Percentiles rank a stretch among this genome's conserved stretches.
Evolutionary conservation across 768 basidiomycete species (phyloP).

Genomic region (Jaapia argillacea): DNA sequence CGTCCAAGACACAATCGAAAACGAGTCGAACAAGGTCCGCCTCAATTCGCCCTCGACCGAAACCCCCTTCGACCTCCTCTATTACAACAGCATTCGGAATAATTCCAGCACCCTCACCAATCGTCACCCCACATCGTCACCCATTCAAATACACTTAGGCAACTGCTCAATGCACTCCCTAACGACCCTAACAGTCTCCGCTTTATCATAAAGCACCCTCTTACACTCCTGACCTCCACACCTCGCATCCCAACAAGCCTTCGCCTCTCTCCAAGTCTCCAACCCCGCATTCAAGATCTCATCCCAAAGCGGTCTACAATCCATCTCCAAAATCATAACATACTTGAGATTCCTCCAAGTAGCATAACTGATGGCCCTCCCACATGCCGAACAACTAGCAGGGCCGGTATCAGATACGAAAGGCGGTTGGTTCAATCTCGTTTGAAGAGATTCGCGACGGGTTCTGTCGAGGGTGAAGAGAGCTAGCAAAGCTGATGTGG

Average conservation of each 20-base stretch:
- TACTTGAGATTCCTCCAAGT: slow-evolving; percentile 60
- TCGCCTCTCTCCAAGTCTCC: slow-evolving; percentile 45
- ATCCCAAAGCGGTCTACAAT: slow-evolving; percentile 48
- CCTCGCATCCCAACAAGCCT: slow-evolving; percentile 48
- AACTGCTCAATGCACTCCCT: slow-evolving; percentile 42
- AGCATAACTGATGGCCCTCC: slow-evolving; percentile 38
- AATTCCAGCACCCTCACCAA: too few relatives aligned
- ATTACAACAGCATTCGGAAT: too few relatives aligned
- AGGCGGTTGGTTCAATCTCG: slow-evolving; percentile 43
- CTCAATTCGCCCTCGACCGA: too few relatives aligned
- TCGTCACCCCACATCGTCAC: too few relatives aligned
- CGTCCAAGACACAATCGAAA: too few relatives aligned
- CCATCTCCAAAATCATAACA: slow-evolving; percentile 46
- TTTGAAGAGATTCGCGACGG: slow-evolving; percentile 39
- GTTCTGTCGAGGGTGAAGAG: slow-evolving; percentile 44
- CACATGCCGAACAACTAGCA: slow-evolving; percentile 44
- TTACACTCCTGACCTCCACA: slow-evolving; percentile 36
- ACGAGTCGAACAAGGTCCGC: too few relatives aligned
- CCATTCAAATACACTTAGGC: slow-evolving; percentile 27
- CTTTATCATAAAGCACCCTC: slow-evolving; percentile 45
- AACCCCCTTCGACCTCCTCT: too few relatives aligned
- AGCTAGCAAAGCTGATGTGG: slow-evolving; percentile 39
- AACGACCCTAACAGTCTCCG: slow-evolving; percentile 43
- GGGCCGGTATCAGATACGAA: slow-evolving; percentile 43
- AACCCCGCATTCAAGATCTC: slow-evolving; percentile 40